These are phyloP conservation scores for Quercus wislizeni DNA, from an alignment of 306 rosid genomes.

Conservation along the genomic window DNA sequence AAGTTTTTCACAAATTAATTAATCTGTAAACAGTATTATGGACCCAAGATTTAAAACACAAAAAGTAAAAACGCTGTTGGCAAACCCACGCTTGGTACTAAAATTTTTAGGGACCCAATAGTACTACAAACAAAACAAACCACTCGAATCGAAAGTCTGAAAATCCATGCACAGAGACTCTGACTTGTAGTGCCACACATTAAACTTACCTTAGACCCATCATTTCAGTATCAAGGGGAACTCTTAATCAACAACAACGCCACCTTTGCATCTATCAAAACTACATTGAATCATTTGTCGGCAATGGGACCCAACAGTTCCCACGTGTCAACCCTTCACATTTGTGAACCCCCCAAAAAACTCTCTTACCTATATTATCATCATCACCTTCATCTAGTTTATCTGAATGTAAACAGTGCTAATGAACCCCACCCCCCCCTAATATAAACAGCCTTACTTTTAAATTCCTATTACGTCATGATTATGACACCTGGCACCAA, in stretches of 20 bases:
- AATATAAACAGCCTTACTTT: background rate
- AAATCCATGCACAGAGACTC: background rate
- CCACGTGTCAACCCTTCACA: conserved; percentile 4
- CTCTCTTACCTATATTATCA: too few relatives aligned
- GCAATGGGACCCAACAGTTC: background rate
- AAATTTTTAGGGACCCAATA: too few relatives aligned
- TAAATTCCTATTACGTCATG: background rate
- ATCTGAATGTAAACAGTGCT: background rate
- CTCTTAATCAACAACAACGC: background rate
- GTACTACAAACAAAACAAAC: too few relatives aligned
- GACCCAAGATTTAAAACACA: too few relatives aligned
- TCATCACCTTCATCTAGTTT: background rate
- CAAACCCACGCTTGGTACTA: too few relatives aligned
- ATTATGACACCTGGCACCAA: conserved; percentile 13
- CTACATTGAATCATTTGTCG: conserved; percentile 22
- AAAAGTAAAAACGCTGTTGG: too few relatives aligned
- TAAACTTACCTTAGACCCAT: background rate
- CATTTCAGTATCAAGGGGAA: background rate
- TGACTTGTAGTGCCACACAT: background rate
- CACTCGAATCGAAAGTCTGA: too few relatives aligned
- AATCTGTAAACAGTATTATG: too few relatives aligned
- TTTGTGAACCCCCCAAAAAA: background rate
- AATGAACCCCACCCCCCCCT: too few relatives aligned
- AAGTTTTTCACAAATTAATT: too few relatives aligned
- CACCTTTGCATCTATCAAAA: background rate